Conservation (phyloP, 176 grass and related monocot genomes). For the Zea mays region DNA sequence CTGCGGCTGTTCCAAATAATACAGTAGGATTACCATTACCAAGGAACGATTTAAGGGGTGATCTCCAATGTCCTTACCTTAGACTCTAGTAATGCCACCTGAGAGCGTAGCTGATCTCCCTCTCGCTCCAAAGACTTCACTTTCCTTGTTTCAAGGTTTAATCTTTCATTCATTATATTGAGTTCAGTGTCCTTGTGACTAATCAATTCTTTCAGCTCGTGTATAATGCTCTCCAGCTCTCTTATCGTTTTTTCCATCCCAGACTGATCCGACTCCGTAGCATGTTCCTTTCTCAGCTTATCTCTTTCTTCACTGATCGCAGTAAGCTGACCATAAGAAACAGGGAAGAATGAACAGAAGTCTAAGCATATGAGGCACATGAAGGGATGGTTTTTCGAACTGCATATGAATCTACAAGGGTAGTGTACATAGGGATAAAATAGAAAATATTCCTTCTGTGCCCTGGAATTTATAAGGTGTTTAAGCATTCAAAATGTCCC, state of each 20-base stretch:
- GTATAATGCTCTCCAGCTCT: conserved; percentile 64
- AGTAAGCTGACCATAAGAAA: conserved; percentile 68
- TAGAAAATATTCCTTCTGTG: neutral
- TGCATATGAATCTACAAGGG: conserved; percentile 26
- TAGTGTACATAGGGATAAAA: neutral
- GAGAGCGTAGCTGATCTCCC: conserved; percentile 78
- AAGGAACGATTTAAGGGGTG: conserved; percentile 23
- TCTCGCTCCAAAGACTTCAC: conserved; percentile 89
- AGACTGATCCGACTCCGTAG: conserved; percentile 54
- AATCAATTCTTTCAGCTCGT: conserved; percentile 71
- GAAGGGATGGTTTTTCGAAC: neutral
- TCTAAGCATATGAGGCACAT: conserved; percentile 11
- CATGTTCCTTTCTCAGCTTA: conserved; percentile 57
- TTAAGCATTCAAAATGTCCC: too few relatives aligned
- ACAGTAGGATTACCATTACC: neutral
- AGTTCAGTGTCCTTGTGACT: conserved; percentile 67
- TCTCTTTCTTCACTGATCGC: conserved; percentile 85
- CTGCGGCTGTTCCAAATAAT: neutral
- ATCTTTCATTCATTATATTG: conserved; percentile 73
- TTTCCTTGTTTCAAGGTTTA: conserved; percentile 75
- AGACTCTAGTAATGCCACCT: conserved; percentile 85
- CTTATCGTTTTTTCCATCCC: conserved; percentile 65
- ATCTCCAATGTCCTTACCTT: conserved; percentile 55
- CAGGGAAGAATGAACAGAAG: conserved; percentile 39
- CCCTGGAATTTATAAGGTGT: too few relatives aligned